phyloP scores from a whole-genome alignment of 306 rosid species.

The Pterocarpus santalinus region DNA sequence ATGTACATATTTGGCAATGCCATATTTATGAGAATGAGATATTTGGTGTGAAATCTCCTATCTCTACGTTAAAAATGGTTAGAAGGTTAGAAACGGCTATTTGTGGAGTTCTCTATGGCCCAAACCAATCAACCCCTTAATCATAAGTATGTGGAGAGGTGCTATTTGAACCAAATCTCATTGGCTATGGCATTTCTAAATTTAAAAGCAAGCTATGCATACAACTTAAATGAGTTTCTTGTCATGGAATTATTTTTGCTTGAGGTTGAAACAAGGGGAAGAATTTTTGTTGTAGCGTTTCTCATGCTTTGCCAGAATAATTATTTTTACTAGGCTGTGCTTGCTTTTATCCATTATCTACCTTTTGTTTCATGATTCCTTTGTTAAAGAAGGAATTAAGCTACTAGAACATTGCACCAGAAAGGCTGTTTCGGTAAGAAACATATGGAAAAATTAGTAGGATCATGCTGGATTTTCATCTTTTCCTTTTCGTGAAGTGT shows the following conservation, averaged over 20 bases:
- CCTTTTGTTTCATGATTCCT: neutral
- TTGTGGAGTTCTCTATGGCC: no score
- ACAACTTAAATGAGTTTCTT: neutral
- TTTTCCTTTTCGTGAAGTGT: neutral
- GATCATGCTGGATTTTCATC: neutral
- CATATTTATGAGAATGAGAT: no score
- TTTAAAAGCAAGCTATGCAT: no score
- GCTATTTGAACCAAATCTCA: no score
- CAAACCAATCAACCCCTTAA: no score
- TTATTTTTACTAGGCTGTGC: neutral
- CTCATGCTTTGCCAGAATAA: neutral
- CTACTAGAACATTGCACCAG: neutral
- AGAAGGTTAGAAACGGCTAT: no score
- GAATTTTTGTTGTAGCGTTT: neutral
- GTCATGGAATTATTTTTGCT: neutral
- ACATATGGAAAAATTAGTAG: neutral
- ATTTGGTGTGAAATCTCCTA: no score
- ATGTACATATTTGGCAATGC: no score
- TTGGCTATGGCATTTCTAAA: no score
- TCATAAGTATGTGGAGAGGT: no score
- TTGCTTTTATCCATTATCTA: neutral
- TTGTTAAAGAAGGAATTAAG: neutral
- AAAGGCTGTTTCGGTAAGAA: neutral
- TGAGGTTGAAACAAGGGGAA: no score
- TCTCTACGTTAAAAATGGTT: no score